Evolutionary conservation across 805 yeast genomes (phyloP).

Genomic region (Middelhovenomyces tepae): DNA sequence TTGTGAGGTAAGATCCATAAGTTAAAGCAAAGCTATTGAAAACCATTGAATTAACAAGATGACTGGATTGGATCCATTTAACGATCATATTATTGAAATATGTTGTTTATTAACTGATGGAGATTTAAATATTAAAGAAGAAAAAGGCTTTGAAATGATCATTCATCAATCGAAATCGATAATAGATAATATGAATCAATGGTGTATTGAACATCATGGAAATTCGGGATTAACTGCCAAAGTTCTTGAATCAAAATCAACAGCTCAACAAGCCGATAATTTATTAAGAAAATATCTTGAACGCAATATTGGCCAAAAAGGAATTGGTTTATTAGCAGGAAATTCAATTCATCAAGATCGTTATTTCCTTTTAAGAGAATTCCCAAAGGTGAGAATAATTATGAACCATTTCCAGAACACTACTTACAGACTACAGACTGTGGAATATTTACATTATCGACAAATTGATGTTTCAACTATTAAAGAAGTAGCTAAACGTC

Average conservation of each 20-base stretch:
- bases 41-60: slow-evolving; percentile 32
- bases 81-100: slow-evolving; percentile 84
- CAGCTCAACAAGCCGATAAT: slow-evolving; percentile 50
- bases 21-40: neutral
- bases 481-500: slow-evolving; percentile 71
- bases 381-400: slow-evolving; percentile 75
- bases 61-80: slow-evolving; percentile 83
- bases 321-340: slow-evolving; percentile 75
- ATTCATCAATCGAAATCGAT: slow-evolving; percentile 55
- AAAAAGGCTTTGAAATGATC: slow-evolving; percentile 70
- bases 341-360: slow-evolving; percentile 90
- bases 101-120: slow-evolving; percentile 88
- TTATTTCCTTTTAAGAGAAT: slow-evolving; percentile 70
- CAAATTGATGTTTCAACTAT: slow-evolving; percentile 84
- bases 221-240: slow-evolving; percentile 63
- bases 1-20: slow-evolving; percentile 49
- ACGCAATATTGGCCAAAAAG: slow-evolving; percentile 41
- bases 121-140: slow-evolving; percentile 59
- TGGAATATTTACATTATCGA: slow-evolving; percentile 56
- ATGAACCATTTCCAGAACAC: too few relatives aligned
- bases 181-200: slow-evolving; percentile 70
- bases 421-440: too few relatives aligned
- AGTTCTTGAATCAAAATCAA: slow-evolving; percentile 47
- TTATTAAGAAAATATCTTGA: slow-evolving; percentile 58
- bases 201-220: slow-evolving; percentile 84